Conservation (phyloP, 164 flowering plant species). For the Vitis riparia region DNA sequence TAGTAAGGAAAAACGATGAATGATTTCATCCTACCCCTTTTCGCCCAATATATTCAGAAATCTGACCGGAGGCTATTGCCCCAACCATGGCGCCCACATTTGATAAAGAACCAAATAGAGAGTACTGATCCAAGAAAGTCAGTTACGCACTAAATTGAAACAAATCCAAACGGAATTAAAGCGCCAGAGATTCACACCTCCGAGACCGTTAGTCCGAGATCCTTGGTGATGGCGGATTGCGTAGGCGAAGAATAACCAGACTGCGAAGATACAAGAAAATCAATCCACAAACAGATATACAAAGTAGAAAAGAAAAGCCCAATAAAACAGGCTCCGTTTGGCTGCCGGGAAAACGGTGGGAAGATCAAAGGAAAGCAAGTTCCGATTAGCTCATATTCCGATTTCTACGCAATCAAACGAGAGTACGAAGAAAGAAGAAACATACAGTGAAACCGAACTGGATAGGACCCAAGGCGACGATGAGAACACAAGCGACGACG, state of each 20-base stretch:
- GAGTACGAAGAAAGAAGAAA: background rate
- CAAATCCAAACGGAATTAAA: background rate
- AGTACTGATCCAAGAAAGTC: conserved; percentile 37
- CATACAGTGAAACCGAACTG: conserved; percentile 60
- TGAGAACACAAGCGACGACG: conserved; percentile 53
- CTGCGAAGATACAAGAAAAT: conserved; percentile 30
- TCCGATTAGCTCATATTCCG: too few relatives aligned
- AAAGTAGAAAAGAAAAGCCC: too few relatives aligned
- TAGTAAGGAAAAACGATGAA: background rate
- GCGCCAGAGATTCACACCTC: conserved; percentile 36
- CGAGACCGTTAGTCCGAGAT: conserved; percentile 51
- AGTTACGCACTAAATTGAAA: background rate
- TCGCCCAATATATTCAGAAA: conserved; percentile 65
- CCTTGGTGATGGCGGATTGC: conserved; percentile 48
- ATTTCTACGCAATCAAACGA: background rate
- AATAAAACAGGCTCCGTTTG: background rate
- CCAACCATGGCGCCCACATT: conserved; percentile 86
- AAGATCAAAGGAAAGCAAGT: too few relatives aligned
- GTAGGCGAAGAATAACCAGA: conserved; percentile 73
- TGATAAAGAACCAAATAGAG: conserved; percentile 65
- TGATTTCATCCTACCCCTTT: conserved; percentile 49
- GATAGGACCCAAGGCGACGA: conserved; percentile 56
- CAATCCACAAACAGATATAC: background rate
- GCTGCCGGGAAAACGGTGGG: too few relatives aligned
- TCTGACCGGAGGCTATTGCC: conserved; percentile 76